Base-by-base conservation (phyloP, 495 filamentous ascomycete species). In the Aspergillus bertholletiae region DNA sequence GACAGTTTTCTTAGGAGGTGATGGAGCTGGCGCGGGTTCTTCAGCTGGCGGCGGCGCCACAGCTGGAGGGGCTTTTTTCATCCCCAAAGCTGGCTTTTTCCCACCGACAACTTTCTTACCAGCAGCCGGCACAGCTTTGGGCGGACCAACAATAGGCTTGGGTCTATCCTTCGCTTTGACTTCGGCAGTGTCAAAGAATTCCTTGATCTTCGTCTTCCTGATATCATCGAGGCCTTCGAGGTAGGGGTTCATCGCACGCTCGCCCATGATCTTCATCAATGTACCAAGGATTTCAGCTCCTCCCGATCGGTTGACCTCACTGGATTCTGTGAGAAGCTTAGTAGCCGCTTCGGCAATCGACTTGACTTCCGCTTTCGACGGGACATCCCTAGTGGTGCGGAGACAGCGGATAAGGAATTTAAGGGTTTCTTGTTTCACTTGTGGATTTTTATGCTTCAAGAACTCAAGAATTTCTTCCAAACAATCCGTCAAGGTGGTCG, bases 151-250 rank as follows among this genome's bases (percentile, higher is more conserved):
- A 37, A 82, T 84, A 15, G 90, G 83, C 69, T 97, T 97, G 5
- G 95, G 94, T 62, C 96, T 94, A 57, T 95, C 93, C 67, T 97
- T 97, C 37, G 95, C 94, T 69, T 93, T 96, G 46, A 99, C 95
- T 63, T 96, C 87, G 2, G 95, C 95, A 1, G 84, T 84, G 26
- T 96, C 92, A 64, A 84, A 92, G 70, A 85, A 97, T 66, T 97
- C 95, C 72, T 96, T 97, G 66, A 97, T 88, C 73, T 97, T 99
- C 21, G 82, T 87, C 74, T 96, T 97, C 51, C 92, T 82, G 52
- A 97, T 96, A 22, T 99, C 94, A 64, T 99, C 95, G 15, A 99
- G 74, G 0, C 90, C 91, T 57, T 97, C 92, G n/a, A 99, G 73
- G 65, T 95, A 90, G 7, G 90, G 89, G 40, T 87, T 89, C 94